Conservation (phyloP, 176 grass and related monocot genomes). For the Phyllostachys edulis region DNA sequence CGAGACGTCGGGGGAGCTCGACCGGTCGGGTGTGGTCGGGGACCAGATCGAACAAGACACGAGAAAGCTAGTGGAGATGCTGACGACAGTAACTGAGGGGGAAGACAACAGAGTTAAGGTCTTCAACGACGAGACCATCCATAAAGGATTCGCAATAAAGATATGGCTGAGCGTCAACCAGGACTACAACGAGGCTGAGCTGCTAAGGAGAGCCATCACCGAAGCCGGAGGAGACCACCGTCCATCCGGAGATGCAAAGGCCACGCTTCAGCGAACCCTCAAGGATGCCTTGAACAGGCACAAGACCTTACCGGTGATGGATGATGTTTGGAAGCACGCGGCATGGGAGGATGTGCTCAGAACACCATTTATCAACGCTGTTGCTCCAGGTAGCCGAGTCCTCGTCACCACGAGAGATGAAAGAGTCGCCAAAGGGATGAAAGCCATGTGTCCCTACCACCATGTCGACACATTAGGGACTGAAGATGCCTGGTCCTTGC, state of each 20-base stretch:
- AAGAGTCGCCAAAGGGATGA: background rate
- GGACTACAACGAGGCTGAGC: too few relatives aligned
- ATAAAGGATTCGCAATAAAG: background rate
- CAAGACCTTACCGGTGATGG: slow-evolving; percentile 31
- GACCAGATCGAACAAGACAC: slow-evolving; percentile 19
- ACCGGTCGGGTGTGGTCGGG: background rate
- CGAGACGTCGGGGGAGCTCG: background rate
- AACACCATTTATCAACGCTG: background rate
- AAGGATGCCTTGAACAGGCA: background rate
- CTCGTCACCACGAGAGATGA: slow-evolving; percentile 25
- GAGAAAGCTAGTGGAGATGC: background rate
- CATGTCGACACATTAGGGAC: background rate
- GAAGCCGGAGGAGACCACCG: background rate
- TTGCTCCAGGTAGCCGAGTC: background rate
- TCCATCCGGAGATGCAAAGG: background rate
- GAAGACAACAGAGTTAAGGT: background rate
- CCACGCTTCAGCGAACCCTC: background rate
- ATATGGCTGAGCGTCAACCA: background rate
- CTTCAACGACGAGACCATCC: background rate
- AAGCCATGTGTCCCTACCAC: background rate
- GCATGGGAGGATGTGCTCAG: slow-evolving; percentile 2
- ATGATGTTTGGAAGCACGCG: slow-evolving; percentile 31
- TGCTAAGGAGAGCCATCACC: background rate
- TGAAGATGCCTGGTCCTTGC: too few relatives aligned
- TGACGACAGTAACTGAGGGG: too few relatives aligned